Evolutionary conservation across 169 alveolate species (phyloP).

Genomic region (Plasmodium billcollinsi): DNA sequence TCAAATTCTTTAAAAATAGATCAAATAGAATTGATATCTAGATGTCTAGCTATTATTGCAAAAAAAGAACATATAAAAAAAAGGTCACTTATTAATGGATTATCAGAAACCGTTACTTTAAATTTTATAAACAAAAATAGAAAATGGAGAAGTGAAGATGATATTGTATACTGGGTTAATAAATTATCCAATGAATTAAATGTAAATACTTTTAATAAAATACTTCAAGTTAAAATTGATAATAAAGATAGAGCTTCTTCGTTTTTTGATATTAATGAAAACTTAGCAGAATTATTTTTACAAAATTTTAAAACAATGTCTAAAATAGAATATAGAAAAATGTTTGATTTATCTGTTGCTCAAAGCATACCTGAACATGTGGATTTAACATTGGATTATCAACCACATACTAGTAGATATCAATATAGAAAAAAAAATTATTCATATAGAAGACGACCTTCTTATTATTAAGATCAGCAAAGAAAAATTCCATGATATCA

Average conservation of each 20-base stretch:
- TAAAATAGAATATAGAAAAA: constrained; percentile 31
- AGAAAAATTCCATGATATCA: no score
- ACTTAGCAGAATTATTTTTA: constrained; percentile 30
- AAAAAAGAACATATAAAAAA: constrained; percentile 59
- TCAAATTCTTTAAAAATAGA: constrained; percentile 12
- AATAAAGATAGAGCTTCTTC: constrained; percentile 53
- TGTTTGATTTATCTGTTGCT: constrained; percentile 41
- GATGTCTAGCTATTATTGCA: constrained; percentile 52
- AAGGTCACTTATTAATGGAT: constrained; percentile 59
- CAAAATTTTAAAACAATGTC: constrained; percentile 68
- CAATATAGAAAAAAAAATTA: constrained; percentile 25
- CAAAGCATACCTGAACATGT: constrained; percentile 24
- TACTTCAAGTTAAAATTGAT: constrained; percentile 54
- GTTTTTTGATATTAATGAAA: constrained; percentile 62
- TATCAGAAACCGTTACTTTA: constrained; percentile 49
- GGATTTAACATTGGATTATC: constrained; percentile 17
- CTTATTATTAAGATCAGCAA: constrained; percentile 17
- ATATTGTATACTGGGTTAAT: constrained; percentile 59
- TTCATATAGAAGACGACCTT: constrained; percentile 21
- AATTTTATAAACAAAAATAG: constrained; percentile 42
- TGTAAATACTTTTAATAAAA: constrained; percentile 58
- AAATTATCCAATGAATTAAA: constrained; percentile 57
- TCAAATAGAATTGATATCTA: constrained; percentile 40
- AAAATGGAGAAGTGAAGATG: constrained; percentile 58
- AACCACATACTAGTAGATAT: constrained; percentile 13